Evolutionary conservation across 1,139 yeast species (phyloP).

Genomic region (Yamadazyma songkhlaensis): DNA sequence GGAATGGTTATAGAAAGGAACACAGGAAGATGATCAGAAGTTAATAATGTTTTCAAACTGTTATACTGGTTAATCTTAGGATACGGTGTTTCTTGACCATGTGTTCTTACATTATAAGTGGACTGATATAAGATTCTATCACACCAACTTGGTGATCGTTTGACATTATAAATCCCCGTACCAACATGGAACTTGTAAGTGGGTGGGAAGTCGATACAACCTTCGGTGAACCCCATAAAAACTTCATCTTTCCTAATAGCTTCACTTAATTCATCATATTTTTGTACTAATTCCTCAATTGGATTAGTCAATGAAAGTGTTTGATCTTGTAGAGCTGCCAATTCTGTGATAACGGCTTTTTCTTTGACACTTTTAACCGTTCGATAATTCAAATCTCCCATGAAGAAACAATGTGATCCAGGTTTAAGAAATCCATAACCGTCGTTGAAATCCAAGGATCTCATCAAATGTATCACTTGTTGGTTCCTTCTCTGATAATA

Average conservation of each 20-base stretch:
- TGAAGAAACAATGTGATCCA: slow-evolving; percentile 57
- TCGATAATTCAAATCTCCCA: slow-evolving; percentile 87
- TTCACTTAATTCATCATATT: slow-evolving; percentile 58
- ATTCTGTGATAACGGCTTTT: slow-evolving; percentile 15
- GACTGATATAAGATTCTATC: slow-evolving; percentile 68
- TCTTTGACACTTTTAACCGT: slow-evolving; percentile 33
- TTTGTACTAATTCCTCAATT: slow-evolving; percentile 23
- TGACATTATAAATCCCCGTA: slow-evolving; percentile 50
- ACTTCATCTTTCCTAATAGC: slow-evolving; percentile 45
- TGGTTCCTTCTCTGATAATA: slow-evolving; percentile 48
- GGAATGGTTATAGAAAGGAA: slow-evolving; percentile 46
- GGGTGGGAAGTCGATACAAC: slow-evolving; percentile 61
- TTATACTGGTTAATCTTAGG: slow-evolving; percentile 38
- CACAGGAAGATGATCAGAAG: slow-evolving; percentile 45
- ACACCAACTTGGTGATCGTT: slow-evolving; percentile 85
- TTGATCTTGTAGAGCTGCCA: slow-evolving; percentile 25
- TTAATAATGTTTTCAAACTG: slow-evolving; percentile 31
- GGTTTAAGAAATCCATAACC: slow-evolving; percentile 58
- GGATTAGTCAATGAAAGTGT: slow-evolving; percentile 11
- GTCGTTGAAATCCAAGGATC: slow-evolving; percentile 58
- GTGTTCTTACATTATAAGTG: slow-evolving; percentile 27
- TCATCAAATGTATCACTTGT: slow-evolving; percentile 49
- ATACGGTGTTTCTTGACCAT: slow-evolving; percentile 3
- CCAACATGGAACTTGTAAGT: slow-evolving; percentile 67
- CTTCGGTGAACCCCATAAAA: slow-evolving; percentile 64